Conservation (phyloP, 371 early-diverging fungal species). For the Mortierella sp. region DNA sequence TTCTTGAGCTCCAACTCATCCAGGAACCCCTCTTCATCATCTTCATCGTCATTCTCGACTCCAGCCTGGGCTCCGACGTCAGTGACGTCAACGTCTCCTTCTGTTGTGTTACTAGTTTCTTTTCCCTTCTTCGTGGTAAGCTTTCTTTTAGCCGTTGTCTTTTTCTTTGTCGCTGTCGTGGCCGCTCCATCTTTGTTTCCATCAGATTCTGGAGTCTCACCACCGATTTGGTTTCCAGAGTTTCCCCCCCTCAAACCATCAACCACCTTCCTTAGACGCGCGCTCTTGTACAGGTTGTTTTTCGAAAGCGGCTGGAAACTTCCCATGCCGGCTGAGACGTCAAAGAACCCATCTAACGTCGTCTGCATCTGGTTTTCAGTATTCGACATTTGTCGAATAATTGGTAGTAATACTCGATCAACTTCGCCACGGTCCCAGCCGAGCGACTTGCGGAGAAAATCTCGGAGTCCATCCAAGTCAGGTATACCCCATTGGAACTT, state of each 20-base stretch:
- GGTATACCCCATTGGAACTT: constrained; percentile 90
- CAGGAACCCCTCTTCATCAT: constrained; percentile 23
- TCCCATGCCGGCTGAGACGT: constrained; percentile 34
- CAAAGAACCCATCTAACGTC: constrained; percentile 63
- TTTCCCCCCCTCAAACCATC: constrained; percentile 49
- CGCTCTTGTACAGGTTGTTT: constrained; percentile 59
- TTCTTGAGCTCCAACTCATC: constrained; percentile 24
- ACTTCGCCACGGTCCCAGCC: constrained; percentile 68
- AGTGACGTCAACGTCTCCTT: not conserved
- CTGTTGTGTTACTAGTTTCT: not conserved
- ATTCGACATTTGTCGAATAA: constrained; percentile 76
- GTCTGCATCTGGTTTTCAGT: constrained; percentile 56
- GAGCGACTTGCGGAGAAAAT: constrained; percentile 67
- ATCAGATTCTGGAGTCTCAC: not conserved
- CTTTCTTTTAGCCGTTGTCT: constrained; percentile 24
- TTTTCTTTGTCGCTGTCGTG: not conserved
- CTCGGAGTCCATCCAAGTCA: constrained; percentile 81
- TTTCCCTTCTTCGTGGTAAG: constrained; percentile 16
- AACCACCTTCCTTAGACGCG: constrained; percentile 57
- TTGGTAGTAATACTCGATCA: constrained; percentile 80
- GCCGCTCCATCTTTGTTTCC: not conserved
- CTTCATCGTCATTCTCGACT: constrained; percentile 1
- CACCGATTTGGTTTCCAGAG: constrained; percentile 26
- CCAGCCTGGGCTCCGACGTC: not conserved
- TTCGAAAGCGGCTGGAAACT: constrained; percentile 23